These are phyloP conservation scores for Pseudogymnoascus sp. DNA, from an alignment of 2,329 filamentous ascomycete genomes.

Conservation along the genomic window DNA sequence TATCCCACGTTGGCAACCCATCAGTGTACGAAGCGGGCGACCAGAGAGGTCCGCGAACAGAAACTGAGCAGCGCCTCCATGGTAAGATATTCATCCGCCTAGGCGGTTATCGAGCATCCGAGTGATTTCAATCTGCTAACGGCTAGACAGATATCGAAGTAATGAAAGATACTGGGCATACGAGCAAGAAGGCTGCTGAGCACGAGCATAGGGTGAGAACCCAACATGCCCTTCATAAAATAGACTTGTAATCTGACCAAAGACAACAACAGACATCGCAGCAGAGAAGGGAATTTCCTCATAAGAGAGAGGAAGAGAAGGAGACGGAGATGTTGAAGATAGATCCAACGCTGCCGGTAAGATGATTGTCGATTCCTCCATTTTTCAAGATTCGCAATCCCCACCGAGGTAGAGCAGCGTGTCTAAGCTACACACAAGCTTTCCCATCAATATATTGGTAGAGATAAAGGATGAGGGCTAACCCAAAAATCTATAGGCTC, in stretches of 20 bases:
- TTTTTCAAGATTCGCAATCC: constrained; percentile 22
- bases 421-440: neutral
- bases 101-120: constrained; percentile 65
- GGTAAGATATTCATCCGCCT: constrained; percentile 62
- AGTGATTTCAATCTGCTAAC: constrained; percentile 62
- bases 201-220: constrained; percentile 48
- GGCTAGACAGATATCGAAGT: neutral
- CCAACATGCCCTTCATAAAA: neutral
- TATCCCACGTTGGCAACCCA: constrained; percentile 51
- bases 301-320: constrained; percentile 37
- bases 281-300: constrained; percentile 35
- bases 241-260: neutral
- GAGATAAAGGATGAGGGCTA: neutral
- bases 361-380: constrained; percentile 28
- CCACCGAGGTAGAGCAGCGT: neutral
- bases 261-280: constrained; percentile 19
- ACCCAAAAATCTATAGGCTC: constrained; percentile 41
- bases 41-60: constrained; percentile 59
- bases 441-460: neutral
- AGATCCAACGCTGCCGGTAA: constrained; percentile 55
- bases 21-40: constrained; percentile 70
- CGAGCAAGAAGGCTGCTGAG: constrained; percentile 66
- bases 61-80: constrained; percentile 42
- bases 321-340: constrained; percentile 25
- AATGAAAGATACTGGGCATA: neutral